Base-by-base conservation (phyloP, 1,284 basidiomycete species). In the Leccinum pallidistipes region DNA sequence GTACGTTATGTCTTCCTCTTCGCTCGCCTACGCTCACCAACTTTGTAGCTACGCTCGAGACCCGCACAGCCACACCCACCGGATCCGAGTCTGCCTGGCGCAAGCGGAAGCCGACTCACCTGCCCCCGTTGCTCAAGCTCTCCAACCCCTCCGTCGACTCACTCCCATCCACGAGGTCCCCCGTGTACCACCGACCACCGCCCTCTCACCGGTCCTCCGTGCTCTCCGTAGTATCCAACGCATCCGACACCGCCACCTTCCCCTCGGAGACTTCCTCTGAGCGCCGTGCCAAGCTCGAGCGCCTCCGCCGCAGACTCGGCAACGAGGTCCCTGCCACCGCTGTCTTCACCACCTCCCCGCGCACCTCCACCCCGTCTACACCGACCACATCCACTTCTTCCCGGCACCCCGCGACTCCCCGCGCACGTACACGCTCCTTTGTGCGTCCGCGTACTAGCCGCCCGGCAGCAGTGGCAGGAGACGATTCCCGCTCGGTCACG, bases 251-350 rank as follows among this genome's bases (percentile, higher is more conserved):
- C n/a, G 9, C 40, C n/a, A 18, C 4, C 38, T 67, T 62, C 8
- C n/a, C 6, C 43, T 66, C 62, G 4, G 67, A 65, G 10, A 43
- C n/a, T 3, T 53, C 74, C 8, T 74, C 74, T 24, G 62, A 79
- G 18, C 79, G 83, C 12, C 79, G 81, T 56, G 75, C 78, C 65
- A 88, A 87, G 73, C 83, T 89, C 78, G 84, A 85, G 51, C 76
- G 82, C 38, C 73, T 89, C 56, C 78, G 82, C 50, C 81, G 80
- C 66, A 84, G 77, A 67, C 79, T 89, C 2, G 87, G 87, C 0
- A 79, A 86, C 18, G 82, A 81, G 27, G 82, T 88, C 12, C 87
- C 87, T 3, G 65, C 80, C 0, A 77, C 81, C 47, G 77, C 87
- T 40, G 82, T 88, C 56, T 88, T 87, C 72, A 55, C 61, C 2